Evolutionary conservation across 1,284 basidiomycete species (phyloP).

Genomic region (Phellinidium pouzarii): DNA sequence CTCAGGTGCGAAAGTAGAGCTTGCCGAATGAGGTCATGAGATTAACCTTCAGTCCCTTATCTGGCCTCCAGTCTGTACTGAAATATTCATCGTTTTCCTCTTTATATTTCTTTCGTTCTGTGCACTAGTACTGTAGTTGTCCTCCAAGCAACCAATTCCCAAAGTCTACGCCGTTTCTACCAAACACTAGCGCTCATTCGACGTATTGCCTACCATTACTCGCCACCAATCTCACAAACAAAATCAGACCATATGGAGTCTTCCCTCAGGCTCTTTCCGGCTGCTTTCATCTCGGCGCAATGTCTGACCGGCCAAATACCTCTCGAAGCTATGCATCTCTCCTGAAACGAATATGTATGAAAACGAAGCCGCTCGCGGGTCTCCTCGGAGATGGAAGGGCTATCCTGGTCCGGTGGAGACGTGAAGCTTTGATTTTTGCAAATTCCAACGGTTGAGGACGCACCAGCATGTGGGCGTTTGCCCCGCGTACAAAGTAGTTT

Average conservation of each 20-base stretch:
- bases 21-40: slow-evolving; percentile 9
- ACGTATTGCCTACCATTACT: no score
- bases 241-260: neutral
- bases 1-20: neutral
- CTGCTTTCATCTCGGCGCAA: neutral
- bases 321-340: no score
- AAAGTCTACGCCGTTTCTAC: no score
- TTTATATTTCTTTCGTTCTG: no score
- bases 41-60: neutral
- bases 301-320: neutral
- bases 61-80: no score
- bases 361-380: neutral
- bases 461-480: no score
- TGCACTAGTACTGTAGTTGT: no score
- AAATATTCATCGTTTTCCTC: no score
- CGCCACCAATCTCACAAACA: neutral
- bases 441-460: neutral
- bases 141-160: no score
- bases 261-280: neutral
- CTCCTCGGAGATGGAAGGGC: neutral
- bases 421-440: neutral
- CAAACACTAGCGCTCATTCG: no score
- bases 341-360: no score
- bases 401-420: neutral
- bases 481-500: no score